Base-by-base conservation (phyloP, 495 filamentous ascomycete genomes). In the Barbatosphaeria neglecta region DNA sequence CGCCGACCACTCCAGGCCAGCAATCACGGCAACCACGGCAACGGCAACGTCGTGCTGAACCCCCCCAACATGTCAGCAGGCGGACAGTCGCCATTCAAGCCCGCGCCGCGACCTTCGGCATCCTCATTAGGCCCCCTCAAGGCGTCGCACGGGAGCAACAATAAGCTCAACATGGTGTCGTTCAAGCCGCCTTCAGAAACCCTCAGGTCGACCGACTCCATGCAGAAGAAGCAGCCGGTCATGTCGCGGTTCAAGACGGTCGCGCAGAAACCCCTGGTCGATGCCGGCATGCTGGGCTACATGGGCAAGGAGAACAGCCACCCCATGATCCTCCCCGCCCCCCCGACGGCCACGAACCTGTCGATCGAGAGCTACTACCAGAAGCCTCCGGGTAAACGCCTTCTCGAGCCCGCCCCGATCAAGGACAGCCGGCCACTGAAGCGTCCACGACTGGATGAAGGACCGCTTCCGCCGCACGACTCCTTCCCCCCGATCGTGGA, bases 401-500 rank as follows among this genome's bases (percentile, higher is more conserved):
- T 75, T 45, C 70, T 83, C 63, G 86, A 93, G 47, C 77, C 85
- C 5, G 81, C 83, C 7, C 80, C 83, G 3, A 78, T 87, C 38
- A 82, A 81, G 47, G 86, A 92, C 50, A 69, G 80, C 19, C 62
- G 74, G 40, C 65, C 72, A 5, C 61, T 60, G n/a, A 90, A 89
- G 69, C 87, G 78, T 60, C 61, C 50, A 58, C 76, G 54, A 52
- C 53, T 52, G 60, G 80, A 71, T 65, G 58, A 66, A 15, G 53
- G 67, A n/a, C 59, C 70, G 16, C 57, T 93, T 9, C 86, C 88
- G 3, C 72, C 83, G 16, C 84, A 80, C 23, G 74, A 83, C 49
- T 79, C 86, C 16, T 88, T 95, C 70, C 86, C 92, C 0, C 60
- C 69, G 3, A 76, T 96, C 11, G 72, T 83, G 46, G 92, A 98